A percentile compares a stretch with the other conserved stretches of the same genome.
These are phyloP conservation scores for Ustilago crameri DNA, from an alignment of 1,284 basidiomycete species.

Conservation along the genomic window DNA sequence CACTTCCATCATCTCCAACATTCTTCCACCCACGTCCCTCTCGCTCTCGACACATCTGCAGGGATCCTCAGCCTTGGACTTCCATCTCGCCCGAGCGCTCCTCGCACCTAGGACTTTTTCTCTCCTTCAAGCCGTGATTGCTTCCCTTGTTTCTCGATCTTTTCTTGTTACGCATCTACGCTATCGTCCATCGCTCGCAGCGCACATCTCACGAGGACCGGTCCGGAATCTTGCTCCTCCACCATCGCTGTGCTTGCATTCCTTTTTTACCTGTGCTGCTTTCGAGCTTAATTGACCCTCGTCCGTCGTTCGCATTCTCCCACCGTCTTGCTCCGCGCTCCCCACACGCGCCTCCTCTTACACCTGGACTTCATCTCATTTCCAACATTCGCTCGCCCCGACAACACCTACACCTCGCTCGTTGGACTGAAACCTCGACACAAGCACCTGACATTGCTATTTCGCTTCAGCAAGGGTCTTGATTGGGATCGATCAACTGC, in stretches of 20 bases:
- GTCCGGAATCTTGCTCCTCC: conserved; percentile 1
- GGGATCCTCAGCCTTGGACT: neutral
- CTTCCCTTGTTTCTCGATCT: neutral
- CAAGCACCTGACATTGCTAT: too few relatives aligned
- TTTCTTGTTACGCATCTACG: neutral
- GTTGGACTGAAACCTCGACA: neutral
- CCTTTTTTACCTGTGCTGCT: conserved; percentile 8
- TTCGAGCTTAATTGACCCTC: neutral
- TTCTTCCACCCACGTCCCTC: neutral
- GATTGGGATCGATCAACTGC: too few relatives aligned
- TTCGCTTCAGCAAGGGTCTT: too few relatives aligned
- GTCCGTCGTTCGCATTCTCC: conserved; percentile 16
- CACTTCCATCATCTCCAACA: neutral
- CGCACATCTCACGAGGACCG: conserved; percentile 10
- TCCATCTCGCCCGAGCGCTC: neutral
- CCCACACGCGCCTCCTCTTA: neutral
- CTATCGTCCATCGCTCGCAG: neutral
- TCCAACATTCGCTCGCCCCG: neutral
- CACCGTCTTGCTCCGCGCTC: conserved; percentile 1
- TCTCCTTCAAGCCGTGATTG: neutral
- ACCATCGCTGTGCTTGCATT: conserved; percentile 3
- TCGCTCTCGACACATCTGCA: neutral
- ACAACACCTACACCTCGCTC: neutral
- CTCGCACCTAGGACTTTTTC: neutral
- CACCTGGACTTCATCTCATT: neutral